phyloP scores from a whole-genome alignment of 208 protist genomes.

The Leishmania gerbilli region DNA sequence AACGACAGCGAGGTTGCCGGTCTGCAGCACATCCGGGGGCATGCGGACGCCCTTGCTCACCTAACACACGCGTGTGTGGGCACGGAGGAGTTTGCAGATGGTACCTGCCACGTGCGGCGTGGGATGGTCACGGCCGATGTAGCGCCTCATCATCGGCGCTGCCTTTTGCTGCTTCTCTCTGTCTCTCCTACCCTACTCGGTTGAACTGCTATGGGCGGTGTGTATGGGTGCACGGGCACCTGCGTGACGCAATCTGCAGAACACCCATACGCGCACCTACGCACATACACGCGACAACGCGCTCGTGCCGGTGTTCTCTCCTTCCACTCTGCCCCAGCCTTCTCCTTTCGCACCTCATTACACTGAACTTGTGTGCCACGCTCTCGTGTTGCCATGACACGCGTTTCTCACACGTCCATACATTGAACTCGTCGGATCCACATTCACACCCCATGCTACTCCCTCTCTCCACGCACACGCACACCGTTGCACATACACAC shows the following conservation, averaged over 20 bases:
- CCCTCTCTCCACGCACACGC: neutral
- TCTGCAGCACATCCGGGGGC: neutral
- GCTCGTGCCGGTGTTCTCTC: neutral
- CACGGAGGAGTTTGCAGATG: neutral
- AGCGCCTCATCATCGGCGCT: neutral
- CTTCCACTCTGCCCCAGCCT: neutral
- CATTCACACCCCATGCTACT: neutral
- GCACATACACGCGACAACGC: neutral
- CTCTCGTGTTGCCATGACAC: neutral
- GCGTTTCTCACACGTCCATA: neutral
- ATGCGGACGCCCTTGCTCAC: neutral
- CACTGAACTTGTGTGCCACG: neutral
- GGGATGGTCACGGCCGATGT: neutral
- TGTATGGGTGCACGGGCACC: neutral
- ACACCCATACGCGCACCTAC: neutral
- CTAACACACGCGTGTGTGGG: neutral
- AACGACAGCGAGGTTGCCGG: neutral
- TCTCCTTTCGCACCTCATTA: neutral
- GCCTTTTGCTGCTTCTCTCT: conserved; percentile 6
- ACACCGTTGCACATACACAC: neutral
- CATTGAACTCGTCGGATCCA: neutral
- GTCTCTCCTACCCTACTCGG: neutral
- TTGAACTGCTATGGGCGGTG: neutral
- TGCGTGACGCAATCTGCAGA: neutral
- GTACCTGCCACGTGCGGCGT: too few species aligned